Base-by-base conservation (phyloP, 352 stramenopile species). In the Phytophthora rubi region DNA sequence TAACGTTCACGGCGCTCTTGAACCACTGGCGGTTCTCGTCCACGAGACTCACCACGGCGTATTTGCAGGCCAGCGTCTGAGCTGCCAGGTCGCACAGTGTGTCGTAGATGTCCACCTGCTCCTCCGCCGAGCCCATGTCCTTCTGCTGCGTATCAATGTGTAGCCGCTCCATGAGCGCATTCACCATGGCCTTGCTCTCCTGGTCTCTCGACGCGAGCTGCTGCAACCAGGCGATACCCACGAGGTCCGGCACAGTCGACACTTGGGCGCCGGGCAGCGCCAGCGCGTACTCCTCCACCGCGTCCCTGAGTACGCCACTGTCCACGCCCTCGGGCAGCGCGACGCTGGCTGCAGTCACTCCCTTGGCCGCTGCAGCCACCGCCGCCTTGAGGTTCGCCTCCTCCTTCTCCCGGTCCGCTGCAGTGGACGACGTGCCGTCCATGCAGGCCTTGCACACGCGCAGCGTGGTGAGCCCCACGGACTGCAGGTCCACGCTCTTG, bases 11-110 rank as follows among this genome's bases (percentile, higher is more conserved):
- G 21, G 89, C 80, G 59, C 87, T 97, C 77, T 98, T 96, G 76
- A 99, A 98, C 94, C 95, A 99, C 79, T 98, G 94, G 18, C 95
- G 86, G 56, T 98, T 95, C 61, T 97, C 82, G 81, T 98, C 96
- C 23, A 98, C 83, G 16, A 99, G 75, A 59, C 83, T 93, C 49
- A 95, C 88, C 15, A 92, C 86, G 7, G 88, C 88, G 59, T 89
- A 94, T 58, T 91, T 93, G 70, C 86, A 94, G 10, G 80, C 68
- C 47, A 95, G 69, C 9, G 86, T 88, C 72, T 94, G 85, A 4
- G 86, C 85, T 3, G 88, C 88, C 39, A 95, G 65, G 48, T 94
- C 86, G 52, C 86, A 94, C 8, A 95, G 69, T 45, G 86, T 91
- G 64, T 95, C 88, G 72, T 94, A 95, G 52, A 95, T 94, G 68